Base-by-base conservation (phyloP, 257 asterid species). In the Paulownia fortunei region DNA sequence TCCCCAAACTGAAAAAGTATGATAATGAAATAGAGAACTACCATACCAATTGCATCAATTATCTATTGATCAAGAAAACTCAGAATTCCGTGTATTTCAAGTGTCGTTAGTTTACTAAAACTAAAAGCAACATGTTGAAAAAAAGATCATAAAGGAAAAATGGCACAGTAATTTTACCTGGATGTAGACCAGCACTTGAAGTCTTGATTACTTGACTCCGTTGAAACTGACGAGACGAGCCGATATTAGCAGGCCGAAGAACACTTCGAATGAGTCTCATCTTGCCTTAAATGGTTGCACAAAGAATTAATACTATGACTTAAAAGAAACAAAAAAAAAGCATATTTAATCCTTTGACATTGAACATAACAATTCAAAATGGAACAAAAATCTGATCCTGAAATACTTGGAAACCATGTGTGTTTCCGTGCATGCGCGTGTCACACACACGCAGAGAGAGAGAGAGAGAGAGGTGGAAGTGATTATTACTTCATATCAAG, bases 241-340 rank as follows among this genome's bases (percentile, higher is more conserved):
- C 49, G 13, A 46, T 13, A 41, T 79, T 76, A 67, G 82, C 78
- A 76, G 80, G 82, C 27, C 75, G 81, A 41, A 55, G 44, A 61
- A 73, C 59, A 24, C 72, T 30, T 27, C 82, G 77, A 62, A 61
- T 52, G 68, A 76, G 84, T 73, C 85, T 76, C 91, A 83, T 87
- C 75, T 69, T 36, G 54, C 79, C 83, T 55, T 46, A 37, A 46
- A 74, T 18, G 73, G 39, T 47, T 16, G 32, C 64, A 79, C 23
- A 44, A 56, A 44, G 24, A 61, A 55, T 75, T 39, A 51, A 74
- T 26, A 62, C 26, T 1, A 54, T 10, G 19, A 63, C 39, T 11
- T 4, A 37, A n/a, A n/a, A 82, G 41, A 16, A 42, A 21, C n/a
- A 49, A 9, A 36, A 2, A 34, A 47, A 10, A 30, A 46, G 19